Evolutionary conservation across 495 filamentous ascomycete species (phyloP).

Genomic region (Xylaria longipes): DNA sequence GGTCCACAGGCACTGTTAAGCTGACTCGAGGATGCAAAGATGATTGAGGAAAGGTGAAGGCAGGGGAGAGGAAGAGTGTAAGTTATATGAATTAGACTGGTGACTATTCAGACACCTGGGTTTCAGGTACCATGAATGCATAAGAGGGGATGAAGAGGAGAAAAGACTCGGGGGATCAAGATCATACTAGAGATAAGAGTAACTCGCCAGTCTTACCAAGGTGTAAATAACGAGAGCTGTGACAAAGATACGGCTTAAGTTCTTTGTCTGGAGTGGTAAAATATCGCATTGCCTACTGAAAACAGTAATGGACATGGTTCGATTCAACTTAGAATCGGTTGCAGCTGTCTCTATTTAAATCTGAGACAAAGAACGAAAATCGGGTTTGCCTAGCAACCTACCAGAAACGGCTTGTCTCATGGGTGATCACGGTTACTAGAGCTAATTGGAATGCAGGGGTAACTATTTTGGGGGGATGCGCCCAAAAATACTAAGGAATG

Average conservation of each 20-base stretch:
- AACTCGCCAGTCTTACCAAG: conserved; percentile 16
- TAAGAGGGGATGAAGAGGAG: background rate
- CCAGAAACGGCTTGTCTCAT: conserved; percentile 13
- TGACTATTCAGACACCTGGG: background rate
- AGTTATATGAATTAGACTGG: background rate
- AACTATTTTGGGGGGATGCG: background rate
- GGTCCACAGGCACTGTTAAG: background rate
- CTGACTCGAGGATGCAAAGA: background rate
- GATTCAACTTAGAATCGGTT: conserved; percentile 5
- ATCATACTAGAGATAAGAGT: background rate
- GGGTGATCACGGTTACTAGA: background rate
- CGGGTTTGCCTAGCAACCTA: background rate
- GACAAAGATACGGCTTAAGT: conserved; percentile 35
- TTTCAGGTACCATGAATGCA: background rate
- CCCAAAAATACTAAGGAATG: background rate
- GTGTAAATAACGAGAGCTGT: conserved; percentile 33
- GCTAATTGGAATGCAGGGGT: background rate
- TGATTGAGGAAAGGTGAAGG: background rate
- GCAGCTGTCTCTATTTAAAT: background rate
- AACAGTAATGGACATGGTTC: background rate
- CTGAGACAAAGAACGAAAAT: conserved; percentile 10
- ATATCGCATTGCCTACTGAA: conserved; percentile 12
- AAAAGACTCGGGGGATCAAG: background rate
- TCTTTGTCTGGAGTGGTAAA: conserved; percentile 18
- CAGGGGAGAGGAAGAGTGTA: background rate